These are phyloP conservation scores for Sporodiniella umbellata DNA, from an alignment of 371 early-diverging fungal genomes.

Conservation along the genomic window DNA sequence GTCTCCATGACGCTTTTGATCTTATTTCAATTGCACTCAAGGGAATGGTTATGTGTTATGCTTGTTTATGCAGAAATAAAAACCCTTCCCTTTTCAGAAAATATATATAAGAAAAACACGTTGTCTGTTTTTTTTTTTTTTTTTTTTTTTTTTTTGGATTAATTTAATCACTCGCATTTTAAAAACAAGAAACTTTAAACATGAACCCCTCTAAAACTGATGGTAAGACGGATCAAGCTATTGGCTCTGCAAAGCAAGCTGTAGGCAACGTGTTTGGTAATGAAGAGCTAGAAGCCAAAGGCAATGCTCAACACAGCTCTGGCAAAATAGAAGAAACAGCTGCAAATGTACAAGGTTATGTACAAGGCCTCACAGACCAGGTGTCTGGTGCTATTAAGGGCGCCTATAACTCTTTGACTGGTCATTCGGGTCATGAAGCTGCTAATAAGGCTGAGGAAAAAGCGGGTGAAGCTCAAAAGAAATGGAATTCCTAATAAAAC, in stretches of 20 bases:
- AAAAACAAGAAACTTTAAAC: background rate
- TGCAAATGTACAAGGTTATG: slow-evolving; percentile 23
- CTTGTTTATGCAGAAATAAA: no score
- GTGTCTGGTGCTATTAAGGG: slow-evolving; percentile 28
- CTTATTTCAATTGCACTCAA: no score
- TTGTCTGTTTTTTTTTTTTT: no score
- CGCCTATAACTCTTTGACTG: slow-evolving; percentile 23
- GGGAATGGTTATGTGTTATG: no score
- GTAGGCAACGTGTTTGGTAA: slow-evolving; percentile 24
- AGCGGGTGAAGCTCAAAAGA: slow-evolving; percentile 19
- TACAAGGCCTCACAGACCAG: slow-evolving; percentile 23
- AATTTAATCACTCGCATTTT: no score
- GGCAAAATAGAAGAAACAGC: slow-evolving; percentile 37
- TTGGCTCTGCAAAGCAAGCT: slow-evolving; percentile 27
- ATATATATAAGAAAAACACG: no score
- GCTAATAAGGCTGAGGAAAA: slow-evolving; percentile 10
- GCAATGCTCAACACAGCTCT: slow-evolving; percentile 28
- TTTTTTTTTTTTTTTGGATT: no score
- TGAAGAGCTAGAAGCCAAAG: slow-evolving; percentile 33
- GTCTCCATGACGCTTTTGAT: no score
- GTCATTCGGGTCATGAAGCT: slow-evolving; percentile 17
- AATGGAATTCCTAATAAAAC: slow-evolving; percentile 17
- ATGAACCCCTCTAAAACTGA: background rate
- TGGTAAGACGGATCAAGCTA: slow-evolving; percentile 26
- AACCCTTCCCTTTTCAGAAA: no score